Percentiles rank a stretch among this genome's conserved stretches.
Evolutionary conservation across 139 green algal species (phyloP).

Genomic region (Auxenochlorella pyrenoidosa): DNA sequence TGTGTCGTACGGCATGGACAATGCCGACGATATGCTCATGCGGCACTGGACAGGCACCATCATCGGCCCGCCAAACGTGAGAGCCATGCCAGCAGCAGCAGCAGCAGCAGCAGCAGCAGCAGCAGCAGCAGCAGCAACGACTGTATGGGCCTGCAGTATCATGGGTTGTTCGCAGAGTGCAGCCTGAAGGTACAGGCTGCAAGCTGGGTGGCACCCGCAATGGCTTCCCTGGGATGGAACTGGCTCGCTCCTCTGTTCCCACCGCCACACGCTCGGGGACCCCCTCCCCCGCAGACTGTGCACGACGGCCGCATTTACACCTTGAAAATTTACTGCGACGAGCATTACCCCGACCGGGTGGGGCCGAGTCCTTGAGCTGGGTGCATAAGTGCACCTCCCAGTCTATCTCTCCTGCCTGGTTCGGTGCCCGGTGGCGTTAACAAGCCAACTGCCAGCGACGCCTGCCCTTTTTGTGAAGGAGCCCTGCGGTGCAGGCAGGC

Average conservation of each 20-base stretch:
- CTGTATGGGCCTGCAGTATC: too few relatives aligned
- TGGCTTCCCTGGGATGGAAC: not conserved
- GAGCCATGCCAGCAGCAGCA: constrained; percentile 7
- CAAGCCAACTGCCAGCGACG: too few relatives aligned
- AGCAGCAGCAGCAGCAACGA: not conserved
- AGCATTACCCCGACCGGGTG: constrained; percentile 84
- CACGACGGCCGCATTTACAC: constrained; percentile 96
- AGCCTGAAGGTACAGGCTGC: not conserved
- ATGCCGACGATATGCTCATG: constrained; percentile 91
- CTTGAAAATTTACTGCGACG: constrained; percentile 85
- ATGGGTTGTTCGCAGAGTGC: too few relatives aligned
- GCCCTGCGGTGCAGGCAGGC: not conserved
- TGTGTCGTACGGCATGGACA: constrained; percentile 97
- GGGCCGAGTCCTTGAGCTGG: not conserved
- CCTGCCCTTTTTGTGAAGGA: too few relatives aligned
- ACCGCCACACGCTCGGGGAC: not conserved
- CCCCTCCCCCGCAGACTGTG: constrained; percentile 55
- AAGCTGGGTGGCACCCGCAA: too few relatives aligned
- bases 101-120: not conserved
- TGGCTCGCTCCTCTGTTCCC: not conserved
- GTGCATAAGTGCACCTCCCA: too few relatives aligned
- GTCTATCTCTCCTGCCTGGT: too few relatives aligned
- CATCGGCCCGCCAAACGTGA: constrained; percentile 90
- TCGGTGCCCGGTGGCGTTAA: too few relatives aligned
- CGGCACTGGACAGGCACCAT: constrained; percentile 97